Evolutionary conservation across 2,329 filamentous ascomycete species (phyloP).

Genomic region (Ascochyta clinopodiicola): DNA sequence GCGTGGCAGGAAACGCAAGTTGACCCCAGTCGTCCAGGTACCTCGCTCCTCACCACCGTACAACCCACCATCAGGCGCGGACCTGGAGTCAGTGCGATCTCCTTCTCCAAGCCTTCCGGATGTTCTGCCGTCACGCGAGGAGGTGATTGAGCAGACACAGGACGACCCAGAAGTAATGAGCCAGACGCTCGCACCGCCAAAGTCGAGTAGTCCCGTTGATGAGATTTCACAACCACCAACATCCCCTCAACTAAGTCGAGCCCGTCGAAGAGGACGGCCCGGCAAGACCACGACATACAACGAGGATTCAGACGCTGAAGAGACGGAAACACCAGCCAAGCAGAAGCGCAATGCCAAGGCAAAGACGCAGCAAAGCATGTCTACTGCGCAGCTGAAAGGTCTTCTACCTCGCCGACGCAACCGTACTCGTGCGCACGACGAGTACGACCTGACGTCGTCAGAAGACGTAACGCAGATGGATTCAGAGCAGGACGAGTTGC

Average conservation of each 20-base stretch:
- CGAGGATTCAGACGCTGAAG: slow-evolving; percentile 32
- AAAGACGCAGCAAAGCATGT: slow-evolving; percentile 43
- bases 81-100: slow-evolving; percentile 40
- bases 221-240: slow-evolving; percentile 24
- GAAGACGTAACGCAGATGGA: slow-evolving; percentile 41
- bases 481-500: slow-evolving; percentile 53
- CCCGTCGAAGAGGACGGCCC: slow-evolving; percentile 25
- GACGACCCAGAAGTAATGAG: slow-evolving; percentile 42
- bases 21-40: slow-evolving; percentile 47
- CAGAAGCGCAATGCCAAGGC: slow-evolving; percentile 25
- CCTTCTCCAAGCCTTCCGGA: slow-evolving; percentile 46
- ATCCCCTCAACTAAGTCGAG: slow-evolving; percentile 24
- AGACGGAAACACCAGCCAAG: slow-evolving; percentile 32
- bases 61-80: slow-evolving; percentile 36
- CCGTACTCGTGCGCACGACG: slow-evolving; percentile 38
- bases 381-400: slow-evolving; percentile 54
- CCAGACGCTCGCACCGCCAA: slow-evolving; percentile 53
- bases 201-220: slow-evolving; percentile 49
- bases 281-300: slow-evolving; percentile 26
- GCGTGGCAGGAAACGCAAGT: slow-evolving; percentile 49
- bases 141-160: slow-evolving; percentile 29
- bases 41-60: slow-evolving; percentile 48
- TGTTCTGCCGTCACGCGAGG: slow-evolving; percentile 35
- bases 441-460: slow-evolving; percentile 52
- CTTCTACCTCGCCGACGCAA: slow-evolving; percentile 53